Evolutionary conservation across 2,329 filamentous ascomycete genomes (phyloP), one percentile per base, ranked within the genome.

Genomic region (Ceratocystis destructans): DNA sequence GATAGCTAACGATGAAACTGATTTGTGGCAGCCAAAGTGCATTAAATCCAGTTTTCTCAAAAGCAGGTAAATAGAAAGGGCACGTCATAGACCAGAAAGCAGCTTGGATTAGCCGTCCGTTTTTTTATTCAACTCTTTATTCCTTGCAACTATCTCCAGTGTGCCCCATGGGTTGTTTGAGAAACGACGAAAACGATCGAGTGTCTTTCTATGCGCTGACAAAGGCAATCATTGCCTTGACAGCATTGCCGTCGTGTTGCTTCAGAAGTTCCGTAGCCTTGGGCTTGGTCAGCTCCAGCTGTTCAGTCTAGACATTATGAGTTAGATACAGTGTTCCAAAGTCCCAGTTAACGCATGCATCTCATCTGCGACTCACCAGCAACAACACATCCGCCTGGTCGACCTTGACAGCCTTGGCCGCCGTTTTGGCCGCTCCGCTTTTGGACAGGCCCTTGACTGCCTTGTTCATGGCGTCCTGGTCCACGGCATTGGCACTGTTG

Each of bases 221-320:
- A 69, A 73, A 90, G 0, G 84, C 83, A 67, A 76, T 80, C 78
- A 93, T 82, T 1, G 88, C 88, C 74, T 83, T 80, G 48, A 86
- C 79, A 1, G 82, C 82, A 72, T 90, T 81, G 2, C 88, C 89
- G 62, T 90, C 87, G 71, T 91, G 79, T 4, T 81, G 78, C 74
- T 85, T 87, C 4, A 94, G 79, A 63, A 93, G 75, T 68, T 93
- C 89, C 1, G 86, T 91, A 1, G 87, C 89, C 74, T 86, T 90
- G 1, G 77, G 71, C 75, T 89, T 91, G 1, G 82, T 76, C 45
- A 93, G 73, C 69, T 93, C 88, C 41, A 92, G 79, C 73, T 92
- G 82, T 61, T 88, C 84, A 12, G 88, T 79, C 85, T 86, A 67
- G 55, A 12, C 48, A 8, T 15, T 10, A 22, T 31, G 7, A 6